phyloP scores from a whole-genome alignment of 257 asterid species.

The Coffea eugenioides region DNA sequence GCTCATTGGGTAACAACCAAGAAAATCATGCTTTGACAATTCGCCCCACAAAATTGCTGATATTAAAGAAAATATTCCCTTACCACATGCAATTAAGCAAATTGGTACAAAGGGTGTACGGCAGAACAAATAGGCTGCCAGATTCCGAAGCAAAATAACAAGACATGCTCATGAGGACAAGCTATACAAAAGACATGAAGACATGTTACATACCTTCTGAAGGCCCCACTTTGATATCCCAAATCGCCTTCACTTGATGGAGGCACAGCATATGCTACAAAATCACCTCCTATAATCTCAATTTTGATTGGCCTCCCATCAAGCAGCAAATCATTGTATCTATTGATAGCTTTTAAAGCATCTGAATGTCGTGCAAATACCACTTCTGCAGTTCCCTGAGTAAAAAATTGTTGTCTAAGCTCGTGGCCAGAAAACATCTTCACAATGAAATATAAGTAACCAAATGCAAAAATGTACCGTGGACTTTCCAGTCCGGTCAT shows the following conservation, averaged over 20 bases:
- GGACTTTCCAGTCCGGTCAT: constrained; percentile 46
- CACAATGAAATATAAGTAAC: neutral
- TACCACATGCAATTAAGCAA: neutral
- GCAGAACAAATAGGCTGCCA: neutral
- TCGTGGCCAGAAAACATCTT: neutral
- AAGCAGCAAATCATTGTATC: constrained; percentile 54
- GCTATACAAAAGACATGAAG: neutral
- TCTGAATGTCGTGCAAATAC: constrained; percentile 60
- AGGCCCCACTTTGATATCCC: constrained; percentile 28
- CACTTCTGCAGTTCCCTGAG: constrained; percentile 45
- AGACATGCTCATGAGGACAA: neutral
- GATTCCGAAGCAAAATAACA: neutral
- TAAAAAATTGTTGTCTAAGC: neutral
- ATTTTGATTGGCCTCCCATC: constrained; percentile 73
- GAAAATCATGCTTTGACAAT: neutral
- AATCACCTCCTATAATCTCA: constrained; percentile 53
- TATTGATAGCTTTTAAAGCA: constrained; percentile 70
- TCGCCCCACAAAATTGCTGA: neutral
- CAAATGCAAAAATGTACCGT: constrained; percentile 31
- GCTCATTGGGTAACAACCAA: neutral
- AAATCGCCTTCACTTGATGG: constrained; percentile 27
- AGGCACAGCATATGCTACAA: constrained; percentile 22
- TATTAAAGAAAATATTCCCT: neutral
- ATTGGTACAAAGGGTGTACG: neutral
- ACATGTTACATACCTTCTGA: constrained; percentile 41